Evolutionary conservation across 1,139 yeast genomes (phyloP).

Genomic region (Blastobotrys niveus): DNA sequence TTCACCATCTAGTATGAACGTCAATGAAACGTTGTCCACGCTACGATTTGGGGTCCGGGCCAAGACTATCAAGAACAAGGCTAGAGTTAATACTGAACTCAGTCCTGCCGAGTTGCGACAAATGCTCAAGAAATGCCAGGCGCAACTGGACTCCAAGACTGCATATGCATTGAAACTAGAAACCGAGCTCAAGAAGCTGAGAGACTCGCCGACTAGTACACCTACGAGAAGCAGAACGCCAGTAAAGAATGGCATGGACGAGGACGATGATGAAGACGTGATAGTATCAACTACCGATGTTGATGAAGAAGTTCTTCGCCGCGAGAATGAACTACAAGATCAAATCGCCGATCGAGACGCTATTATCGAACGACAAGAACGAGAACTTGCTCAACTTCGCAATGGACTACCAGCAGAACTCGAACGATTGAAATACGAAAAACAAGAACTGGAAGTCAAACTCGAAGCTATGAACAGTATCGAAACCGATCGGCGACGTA

Average conservation of each 20-base stretch:
- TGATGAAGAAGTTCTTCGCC: slow-evolving; percentile 29
- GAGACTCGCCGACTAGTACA: slow-evolving; percentile 1
- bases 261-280: no score
- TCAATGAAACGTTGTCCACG: slow-evolving; percentile 68
- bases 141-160: slow-evolving; percentile 42
- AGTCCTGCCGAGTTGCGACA: slow-evolving; percentile 52
- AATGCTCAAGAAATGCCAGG: slow-evolving; percentile 46
- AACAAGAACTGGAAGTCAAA: slow-evolving; percentile 26
- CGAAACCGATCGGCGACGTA: background rate
- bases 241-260: background rate
- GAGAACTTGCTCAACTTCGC: slow-evolving; percentile 18
- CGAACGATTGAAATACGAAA: slow-evolving; percentile 30
- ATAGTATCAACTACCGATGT: background rate
- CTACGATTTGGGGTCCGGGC: slow-evolving; percentile 78
- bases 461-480: slow-evolving; percentile 4
- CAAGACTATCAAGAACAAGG: slow-evolving; percentile 61
- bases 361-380: slow-evolving; percentile 27
- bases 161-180: slow-evolving; percentile 47
- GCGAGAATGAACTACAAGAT: slow-evolving; percentile 36
- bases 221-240: slow-evolving; percentile 3
- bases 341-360: slow-evolving; percentile 32
- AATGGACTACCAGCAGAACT: slow-evolving; percentile 19
- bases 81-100: slow-evolving; percentile 64
- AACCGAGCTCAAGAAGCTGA: slow-evolving; percentile 37
- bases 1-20: slow-evolving; percentile 60